Evolutionary conservation across 257 asterid genomes (phyloP), one percentile per base, ranked within the genome.

Genomic region (Gardenia jasminoides): DNA sequence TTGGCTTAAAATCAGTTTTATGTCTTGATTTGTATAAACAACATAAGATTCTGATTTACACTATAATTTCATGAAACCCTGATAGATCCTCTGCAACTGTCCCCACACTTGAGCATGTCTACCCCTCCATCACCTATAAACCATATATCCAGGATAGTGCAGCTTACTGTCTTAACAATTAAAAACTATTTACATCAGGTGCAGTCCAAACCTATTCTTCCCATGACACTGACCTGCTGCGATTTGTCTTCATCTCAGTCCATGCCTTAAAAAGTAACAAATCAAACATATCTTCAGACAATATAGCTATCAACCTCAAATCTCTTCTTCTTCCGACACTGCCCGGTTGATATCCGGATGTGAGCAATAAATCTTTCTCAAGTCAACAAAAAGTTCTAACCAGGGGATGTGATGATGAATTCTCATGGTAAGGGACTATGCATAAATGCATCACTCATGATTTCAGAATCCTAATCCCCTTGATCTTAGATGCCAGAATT

Each of bases 361-460:
- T 62, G 78, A 33, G 20, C 17, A 28, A 46, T 61, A 19, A 26
- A 76, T 43, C 44, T 72, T 17, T 72, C 47, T 70, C 6, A 41
- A 65, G 78, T n/a, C 50, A 68, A 31, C 15, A 79, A 71, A 5
- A 72, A 61, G 43, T 36, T 50, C 67, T 62, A 48, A 26, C 11
- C 19, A 36, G 50, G 65, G 66, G 39, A 67, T 66, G 26, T 22
- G 39, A 28, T 44, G 41, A 74, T 79, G 72, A 61, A 46, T 62
- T 46, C 67, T 79, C 43, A 79, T 20, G 20, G n/a, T 12, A 72
- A 43, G 22, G 7, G 20, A 20, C 58, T 66, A 56, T 36, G 15
- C 8, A 13, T 75, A 43, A 28, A 28, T 71, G 65, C 36, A 46
- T 72, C 74, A 56, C 41, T 79, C 46, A 20, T 79, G 78, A 79